Evolutionary conservation across 2,329 filamentous ascomycete species (phyloP).

Genomic region (Fusarium sp.): DNA sequence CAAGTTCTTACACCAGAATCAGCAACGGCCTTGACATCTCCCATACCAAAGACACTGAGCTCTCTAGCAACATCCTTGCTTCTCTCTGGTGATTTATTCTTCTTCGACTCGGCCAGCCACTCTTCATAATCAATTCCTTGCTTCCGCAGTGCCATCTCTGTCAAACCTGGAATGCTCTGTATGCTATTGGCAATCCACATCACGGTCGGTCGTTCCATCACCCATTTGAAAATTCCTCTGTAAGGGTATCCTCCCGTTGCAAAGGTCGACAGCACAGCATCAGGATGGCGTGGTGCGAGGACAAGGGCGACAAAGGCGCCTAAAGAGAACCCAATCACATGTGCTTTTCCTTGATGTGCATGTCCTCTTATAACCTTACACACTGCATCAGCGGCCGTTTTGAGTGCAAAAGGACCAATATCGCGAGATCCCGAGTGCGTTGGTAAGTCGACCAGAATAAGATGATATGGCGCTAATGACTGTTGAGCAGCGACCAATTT

Average conservation of each 20-base stretch:
- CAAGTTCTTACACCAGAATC: conserved; percentile 24
- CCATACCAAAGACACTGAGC: conserved; percentile 11
- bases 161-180: conserved; percentile 7
- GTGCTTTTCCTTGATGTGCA: conserved; percentile 53
- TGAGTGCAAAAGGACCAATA: not conserved
- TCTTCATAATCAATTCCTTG: conserved; percentile 34
- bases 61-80: not conserved
- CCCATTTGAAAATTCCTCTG: conserved; percentile 24
- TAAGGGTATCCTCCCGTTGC: conserved; percentile 22
- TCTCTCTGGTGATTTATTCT: conserved; percentile 23
- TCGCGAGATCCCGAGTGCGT: conserved; percentile 28
- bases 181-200: conserved; percentile 10
- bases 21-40: conserved; percentile 1
- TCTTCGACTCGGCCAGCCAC: conserved; percentile 11
- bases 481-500: conserved; percentile 7
- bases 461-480: conserved; percentile 10
- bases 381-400: conserved; percentile 36
- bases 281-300: conserved; percentile 7
- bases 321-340: conserved; percentile 57
- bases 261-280: conserved; percentile 15
- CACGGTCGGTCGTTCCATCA: conserved; percentile 9
- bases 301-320: conserved; percentile 20
- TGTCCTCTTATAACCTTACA: conserved; percentile 51
- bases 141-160: not conserved
- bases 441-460: conserved; percentile 27